Percentiles rank a stretch among this genome's conserved stretches.
phyloP scores from a whole-genome alignment of 768 basidiomycete genomes.

The Pulveroboletus sp. region DNA sequence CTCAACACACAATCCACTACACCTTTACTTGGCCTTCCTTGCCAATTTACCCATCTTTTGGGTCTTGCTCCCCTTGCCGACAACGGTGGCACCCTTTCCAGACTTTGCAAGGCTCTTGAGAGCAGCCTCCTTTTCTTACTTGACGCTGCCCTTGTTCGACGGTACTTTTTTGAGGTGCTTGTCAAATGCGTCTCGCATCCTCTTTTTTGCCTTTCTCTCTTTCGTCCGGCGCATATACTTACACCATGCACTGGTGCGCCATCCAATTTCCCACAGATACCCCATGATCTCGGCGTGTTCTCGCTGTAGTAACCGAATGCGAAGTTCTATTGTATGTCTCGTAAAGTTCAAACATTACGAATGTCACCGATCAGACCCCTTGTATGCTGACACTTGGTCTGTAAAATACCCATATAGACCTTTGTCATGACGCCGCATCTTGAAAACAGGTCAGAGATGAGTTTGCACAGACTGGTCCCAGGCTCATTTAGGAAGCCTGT shows the following conservation, averaged over 20 bases:
- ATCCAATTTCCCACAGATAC: constrained; percentile 84
- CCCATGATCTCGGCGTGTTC: constrained; percentile 86
- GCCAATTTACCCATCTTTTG: constrained; percentile 19
- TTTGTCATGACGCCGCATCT: no score
- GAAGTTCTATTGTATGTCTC: no score
- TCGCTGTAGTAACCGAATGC: constrained; percentile 70
- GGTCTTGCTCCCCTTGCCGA: constrained; percentile 62
- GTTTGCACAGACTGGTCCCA: no score
- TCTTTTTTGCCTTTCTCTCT: constrained; percentile 69
- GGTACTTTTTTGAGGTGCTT: constrained; percentile 50
- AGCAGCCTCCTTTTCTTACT: constrained; percentile 83
- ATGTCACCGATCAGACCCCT: no score
- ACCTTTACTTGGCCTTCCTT: constrained; percentile 27
- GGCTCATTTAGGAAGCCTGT: no score
- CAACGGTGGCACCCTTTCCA: constrained; percentile 83
- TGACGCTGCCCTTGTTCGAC: constrained; percentile 43
- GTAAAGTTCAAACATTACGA: no score
- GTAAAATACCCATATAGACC: no score
- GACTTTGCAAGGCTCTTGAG: constrained; percentile 79
- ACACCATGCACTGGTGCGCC: no score
- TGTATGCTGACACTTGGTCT: no score
- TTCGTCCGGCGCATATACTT: no score
- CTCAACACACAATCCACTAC: neutral
- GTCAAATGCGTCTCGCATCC: constrained; percentile 60
- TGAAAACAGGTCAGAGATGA: no score